Percentiles rank a stretch among this genome's conserved stretches.
Conservation (phyloP, 2,329 filamentous ascomycete species). For the Aphanocladium album region DNA sequence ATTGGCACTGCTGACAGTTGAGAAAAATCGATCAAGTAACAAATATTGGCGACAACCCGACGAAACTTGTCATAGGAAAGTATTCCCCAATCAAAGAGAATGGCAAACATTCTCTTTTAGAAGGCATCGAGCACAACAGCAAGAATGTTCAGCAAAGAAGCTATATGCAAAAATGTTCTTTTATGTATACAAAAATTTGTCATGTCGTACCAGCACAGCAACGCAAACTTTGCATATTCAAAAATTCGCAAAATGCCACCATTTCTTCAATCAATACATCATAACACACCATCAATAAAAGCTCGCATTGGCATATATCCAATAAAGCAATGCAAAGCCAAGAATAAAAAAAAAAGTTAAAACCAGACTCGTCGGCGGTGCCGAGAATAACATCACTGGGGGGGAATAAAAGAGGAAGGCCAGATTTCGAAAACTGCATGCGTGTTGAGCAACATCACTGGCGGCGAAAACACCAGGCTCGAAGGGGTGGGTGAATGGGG, state of each 20-base stretch:
- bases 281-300: not conserved
- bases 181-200: not conserved
- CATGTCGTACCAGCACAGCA: not conserved
- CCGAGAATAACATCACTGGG: too few species aligned
- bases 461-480: constrained; percentile 7
- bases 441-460: constrained; percentile 13
- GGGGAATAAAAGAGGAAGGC: not conserved
- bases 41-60: too few species aligned
- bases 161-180: too few species aligned
- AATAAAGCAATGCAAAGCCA: not conserved
- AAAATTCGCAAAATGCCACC: not conserved
- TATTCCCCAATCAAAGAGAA: too few species aligned
- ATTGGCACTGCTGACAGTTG: too few species aligned
- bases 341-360: not conserved
- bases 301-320: not conserved
- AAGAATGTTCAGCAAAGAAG: too few species aligned
- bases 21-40: too few species aligned
- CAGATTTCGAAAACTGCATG: constrained; percentile 12
- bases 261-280: too few species aligned
- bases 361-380: not conserved
- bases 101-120: too few species aligned
- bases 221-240: not conserved
- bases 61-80: too few species aligned
- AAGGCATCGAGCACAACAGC: too few species aligned
- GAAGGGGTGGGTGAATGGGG: not conserved